phyloP scores from a whole-genome alignment of 371 early-diverging fungal species.

The Zancudomyces culisetae region DNA sequence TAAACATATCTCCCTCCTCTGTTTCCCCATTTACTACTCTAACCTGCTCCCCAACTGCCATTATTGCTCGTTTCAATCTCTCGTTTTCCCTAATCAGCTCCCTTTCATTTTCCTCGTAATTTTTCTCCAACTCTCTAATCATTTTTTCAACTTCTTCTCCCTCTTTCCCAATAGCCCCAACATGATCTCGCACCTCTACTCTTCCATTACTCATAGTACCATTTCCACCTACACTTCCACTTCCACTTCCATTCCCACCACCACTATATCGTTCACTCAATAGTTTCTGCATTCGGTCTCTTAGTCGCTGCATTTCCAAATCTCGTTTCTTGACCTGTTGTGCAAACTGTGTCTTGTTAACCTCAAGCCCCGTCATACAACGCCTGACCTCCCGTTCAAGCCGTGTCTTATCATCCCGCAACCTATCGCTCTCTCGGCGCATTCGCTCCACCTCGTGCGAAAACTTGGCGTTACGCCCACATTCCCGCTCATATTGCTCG shows the following conservation, averaged over 20 bases:
- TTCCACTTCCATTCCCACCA: constrained; percentile 20
- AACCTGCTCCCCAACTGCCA: neutral
- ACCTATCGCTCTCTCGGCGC: neutral
- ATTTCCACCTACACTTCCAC: constrained; percentile 19
- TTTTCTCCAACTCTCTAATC: constrained; percentile 14
- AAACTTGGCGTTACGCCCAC: neutral
- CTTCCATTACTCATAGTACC: constrained; percentile 11
- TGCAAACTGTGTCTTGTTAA: constrained; percentile 16
- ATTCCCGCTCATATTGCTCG: neutral
- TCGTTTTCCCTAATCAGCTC: constrained; percentile 12
- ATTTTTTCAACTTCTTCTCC: too few relatives aligned
- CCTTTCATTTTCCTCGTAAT: constrained; percentile 25
- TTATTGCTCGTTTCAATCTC: too few relatives aligned
- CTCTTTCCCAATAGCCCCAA: constrained; percentile 5
- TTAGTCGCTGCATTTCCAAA: constrained; percentile 17
- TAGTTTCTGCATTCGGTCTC: constrained; percentile 29
- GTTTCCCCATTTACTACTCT: neutral
- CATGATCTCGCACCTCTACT: constrained; percentile 7
- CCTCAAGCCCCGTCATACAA: constrained; percentile 8
- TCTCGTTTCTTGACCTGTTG: constrained; percentile 30
- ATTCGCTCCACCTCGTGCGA: neutral
- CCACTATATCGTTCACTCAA: too few relatives aligned
- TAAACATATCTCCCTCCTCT: neutral
- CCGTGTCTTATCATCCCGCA: neutral
- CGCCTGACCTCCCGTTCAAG: constrained; percentile 12